These are phyloP conservation scores for Litchi chinensis DNA, from an alignment of 345 rosid genomes.

Conservation along the genomic window DNA sequence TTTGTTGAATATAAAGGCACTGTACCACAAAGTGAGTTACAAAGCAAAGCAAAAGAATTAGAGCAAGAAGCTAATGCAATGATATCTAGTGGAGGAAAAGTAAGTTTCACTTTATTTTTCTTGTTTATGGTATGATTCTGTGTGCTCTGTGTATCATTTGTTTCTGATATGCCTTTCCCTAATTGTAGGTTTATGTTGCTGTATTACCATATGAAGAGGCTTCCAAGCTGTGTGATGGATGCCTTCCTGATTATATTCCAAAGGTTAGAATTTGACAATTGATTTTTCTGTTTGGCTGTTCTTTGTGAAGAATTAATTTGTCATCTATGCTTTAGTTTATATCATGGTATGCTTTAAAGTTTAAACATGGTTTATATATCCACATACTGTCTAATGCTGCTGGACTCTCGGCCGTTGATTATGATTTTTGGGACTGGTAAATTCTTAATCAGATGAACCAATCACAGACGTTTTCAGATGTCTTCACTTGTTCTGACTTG, in stretches of 20 bases:
- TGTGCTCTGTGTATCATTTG: not conserved
- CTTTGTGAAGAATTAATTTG: not conserved
- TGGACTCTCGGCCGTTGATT: not conserved
- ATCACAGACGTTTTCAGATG: not conserved
- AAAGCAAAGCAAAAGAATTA: conserved; percentile 56
- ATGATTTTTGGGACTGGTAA: not conserved
- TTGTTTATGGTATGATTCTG: not conserved
- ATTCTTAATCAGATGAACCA: not conserved
- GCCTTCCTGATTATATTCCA: conserved; percentile 78
- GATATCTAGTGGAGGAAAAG: conserved; percentile 71
- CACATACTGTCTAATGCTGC: not conserved
- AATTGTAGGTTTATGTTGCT: conserved; percentile 54
- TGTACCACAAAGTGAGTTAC: conserved; percentile 55
- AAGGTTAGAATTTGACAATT: conserved; percentile 44
- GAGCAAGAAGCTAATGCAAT: conserved; percentile 67
- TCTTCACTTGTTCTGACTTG: not conserved
- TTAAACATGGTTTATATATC: not conserved
- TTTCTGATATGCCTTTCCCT: conserved; percentile 10
- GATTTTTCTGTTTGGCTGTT: not conserved
- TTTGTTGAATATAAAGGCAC: conserved; percentile 80
- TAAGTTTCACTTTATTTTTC: conserved; percentile 24
- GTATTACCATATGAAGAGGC: conserved; percentile 71
- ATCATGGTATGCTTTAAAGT: no score
- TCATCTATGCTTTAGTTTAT: not conserved
- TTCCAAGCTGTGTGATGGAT: conserved; percentile 68